A percentile compares a stretch with the other conserved stretches of the same genome.
Conservation (phyloP, 2,329 filamentous ascomycete species). For the Penicillium sp. region DNA sequence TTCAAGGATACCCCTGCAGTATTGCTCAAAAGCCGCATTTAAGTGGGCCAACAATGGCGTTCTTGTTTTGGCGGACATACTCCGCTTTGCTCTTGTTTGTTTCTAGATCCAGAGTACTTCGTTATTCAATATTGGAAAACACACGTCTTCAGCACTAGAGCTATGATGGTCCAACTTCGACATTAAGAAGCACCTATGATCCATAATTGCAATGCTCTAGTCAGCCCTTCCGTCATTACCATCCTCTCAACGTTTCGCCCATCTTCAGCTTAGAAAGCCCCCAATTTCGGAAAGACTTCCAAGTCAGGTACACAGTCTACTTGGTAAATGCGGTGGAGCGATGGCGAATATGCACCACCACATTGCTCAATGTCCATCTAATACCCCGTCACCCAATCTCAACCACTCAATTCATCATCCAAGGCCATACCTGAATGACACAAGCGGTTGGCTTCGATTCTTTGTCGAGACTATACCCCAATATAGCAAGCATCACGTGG, state of each 20-base stretch:
- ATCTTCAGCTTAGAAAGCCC: neutral
- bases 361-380: neutral
- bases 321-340: neutral
- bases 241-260: neutral
- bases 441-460: neutral
- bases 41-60: neutral
- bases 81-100: neutral
- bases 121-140: neutral
- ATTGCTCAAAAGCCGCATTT: neutral
- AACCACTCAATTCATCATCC: neutral
- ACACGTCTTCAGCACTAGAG: neutral
- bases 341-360: neutral
- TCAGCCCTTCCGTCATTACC: too few species aligned
- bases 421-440: neutral
- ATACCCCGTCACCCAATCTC: neutral
- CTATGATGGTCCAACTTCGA: neutral
- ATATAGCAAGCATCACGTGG: neutral
- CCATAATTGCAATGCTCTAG: too few species aligned
- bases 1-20: constrained; percentile 9
- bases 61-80: neutral
- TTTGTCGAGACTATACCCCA: neutral
- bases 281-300: neutral
- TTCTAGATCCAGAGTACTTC: too few species aligned
- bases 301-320: neutral
- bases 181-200: neutral